Conservation (phyloP, 2,329 filamentous ascomycete species). For the Venturia aucupariae region DNA sequence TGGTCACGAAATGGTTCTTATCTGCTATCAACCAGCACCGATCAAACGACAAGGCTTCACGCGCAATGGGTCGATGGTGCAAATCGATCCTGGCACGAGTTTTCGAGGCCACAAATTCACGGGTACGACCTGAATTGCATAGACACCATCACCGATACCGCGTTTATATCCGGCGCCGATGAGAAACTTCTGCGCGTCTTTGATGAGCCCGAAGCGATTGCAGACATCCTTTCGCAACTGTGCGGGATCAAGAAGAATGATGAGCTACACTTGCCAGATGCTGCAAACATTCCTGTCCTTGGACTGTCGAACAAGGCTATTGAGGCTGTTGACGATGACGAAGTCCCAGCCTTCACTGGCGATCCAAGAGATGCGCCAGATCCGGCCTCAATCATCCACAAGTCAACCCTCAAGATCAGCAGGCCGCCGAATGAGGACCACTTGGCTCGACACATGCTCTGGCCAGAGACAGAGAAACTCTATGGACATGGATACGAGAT, state of each 20-base stretch:
- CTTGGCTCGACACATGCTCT: constrained; percentile 80
- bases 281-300: constrained; percentile 88
- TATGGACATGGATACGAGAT: constrained; percentile 98
- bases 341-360: constrained; percentile 24
- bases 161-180: constrained; percentile 90
- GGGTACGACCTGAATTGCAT: constrained; percentile 97
- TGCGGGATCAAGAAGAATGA: constrained; percentile 44
- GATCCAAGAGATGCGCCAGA: constrained; percentile 47
- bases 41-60: constrained; percentile 88
- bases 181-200: constrained; percentile 98
- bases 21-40: constrained; percentile 76
- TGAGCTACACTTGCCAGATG: constrained; percentile 56
- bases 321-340: constrained; percentile 36
- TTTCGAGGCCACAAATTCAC: constrained; percentile 91
- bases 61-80: constrained; percentile 59
- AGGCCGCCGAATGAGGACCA: constrained; percentile 85
- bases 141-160: constrained; percentile 59
- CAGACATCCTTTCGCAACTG: constrained; percentile 59
- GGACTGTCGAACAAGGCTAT: constrained; percentile 95
- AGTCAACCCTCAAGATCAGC: constrained; percentile 53
- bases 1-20: constrained; percentile 81
- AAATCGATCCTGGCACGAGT: constrained; percentile 75
- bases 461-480: constrained; percentile 92
- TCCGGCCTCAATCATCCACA: constrained; percentile 46
- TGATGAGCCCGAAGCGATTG: constrained; percentile 75